Evolutionary conservation across 2,329 filamentous ascomycete genomes (phyloP).

Genomic region (Thelonectria blattea): DNA sequence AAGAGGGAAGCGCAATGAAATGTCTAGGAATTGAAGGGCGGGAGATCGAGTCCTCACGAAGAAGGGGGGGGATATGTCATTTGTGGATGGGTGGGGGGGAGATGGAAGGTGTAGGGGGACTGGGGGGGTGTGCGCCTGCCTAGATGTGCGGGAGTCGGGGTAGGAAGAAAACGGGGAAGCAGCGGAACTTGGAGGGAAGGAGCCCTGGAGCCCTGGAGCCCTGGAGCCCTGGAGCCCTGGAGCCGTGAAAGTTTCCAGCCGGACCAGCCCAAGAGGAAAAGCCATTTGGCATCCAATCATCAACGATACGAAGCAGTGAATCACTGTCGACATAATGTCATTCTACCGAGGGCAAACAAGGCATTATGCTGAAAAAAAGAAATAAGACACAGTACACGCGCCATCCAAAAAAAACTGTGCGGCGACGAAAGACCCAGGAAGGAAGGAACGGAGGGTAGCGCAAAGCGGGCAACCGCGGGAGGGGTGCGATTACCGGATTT

Average conservation of each 20-base stretch:
- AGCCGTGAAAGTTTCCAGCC: neutral
- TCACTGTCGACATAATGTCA: neutral
- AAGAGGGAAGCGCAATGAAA: neutral
- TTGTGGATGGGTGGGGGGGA: neutral
- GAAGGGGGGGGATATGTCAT: neutral
- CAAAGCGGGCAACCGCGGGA: neutral
- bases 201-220: neutral
- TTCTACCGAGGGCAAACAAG: neutral
- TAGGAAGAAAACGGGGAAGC: neutral
- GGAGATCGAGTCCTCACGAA: neutral
- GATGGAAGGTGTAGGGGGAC: neutral
- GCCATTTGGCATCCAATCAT: too few relatives aligned
- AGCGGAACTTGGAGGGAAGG: neutral
- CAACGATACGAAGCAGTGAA: neutral
- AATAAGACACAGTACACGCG: neutral
- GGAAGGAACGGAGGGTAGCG: neutral
- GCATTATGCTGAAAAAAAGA: neutral
- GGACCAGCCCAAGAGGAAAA: too few relatives aligned
- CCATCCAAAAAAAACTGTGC: neutral
- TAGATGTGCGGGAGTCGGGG: neutral
- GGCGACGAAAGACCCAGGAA: neutral
- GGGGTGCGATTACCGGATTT: neutral
- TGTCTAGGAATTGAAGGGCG: neutral
- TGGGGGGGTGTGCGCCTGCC: neutral
- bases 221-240: neutral